Percentiles rank a stretch among this genome's conserved stretches.
phyloP scores from a whole-genome alignment of 495 filamentous ascomycete genomes.

The Aspergillus cavernicola region DNA sequence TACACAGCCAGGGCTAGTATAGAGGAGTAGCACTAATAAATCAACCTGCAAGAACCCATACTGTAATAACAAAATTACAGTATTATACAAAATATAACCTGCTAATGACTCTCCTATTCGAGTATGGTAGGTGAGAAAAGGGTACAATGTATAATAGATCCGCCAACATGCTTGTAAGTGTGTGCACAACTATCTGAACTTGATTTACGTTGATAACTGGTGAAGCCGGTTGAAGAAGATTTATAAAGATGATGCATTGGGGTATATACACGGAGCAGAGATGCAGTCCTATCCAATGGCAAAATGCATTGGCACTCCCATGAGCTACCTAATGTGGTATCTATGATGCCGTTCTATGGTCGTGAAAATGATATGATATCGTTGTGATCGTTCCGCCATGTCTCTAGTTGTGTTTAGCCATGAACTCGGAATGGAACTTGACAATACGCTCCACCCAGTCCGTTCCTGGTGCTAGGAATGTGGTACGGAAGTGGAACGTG shows the following conservation, averaged over 20 bases:
- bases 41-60: too few species aligned
- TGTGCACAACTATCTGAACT: too few species aligned
- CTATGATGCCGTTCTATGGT: not conserved
- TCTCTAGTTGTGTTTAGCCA: conserved; percentile 67
- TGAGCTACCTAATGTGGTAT: not conserved
- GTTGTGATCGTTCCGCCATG: not conserved
- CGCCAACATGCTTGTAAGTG: too few species aligned
- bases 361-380: not conserved
- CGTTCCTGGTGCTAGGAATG: conserved; percentile 91
- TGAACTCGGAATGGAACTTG: conserved; percentile 88
- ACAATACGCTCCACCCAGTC: conserved; percentile 88
- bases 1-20: too few species aligned
- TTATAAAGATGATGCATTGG: not conserved
- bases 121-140: too few species aligned
- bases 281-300: not conserved
- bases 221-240: not conserved
- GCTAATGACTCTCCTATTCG: too few species aligned
- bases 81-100: too few species aligned
- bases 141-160: too few species aligned
- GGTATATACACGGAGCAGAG: conserved; percentile 7
- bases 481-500: conserved; percentile 91
- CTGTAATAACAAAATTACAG: too few species aligned
- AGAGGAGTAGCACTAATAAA: too few species aligned
- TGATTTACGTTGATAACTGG: too few species aligned
- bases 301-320: not conserved